Evolutionary conservation across 164 flowering plant genomes (phyloP), one percentile per base, ranked within the genome.

Genomic region (Piper longum): DNA sequence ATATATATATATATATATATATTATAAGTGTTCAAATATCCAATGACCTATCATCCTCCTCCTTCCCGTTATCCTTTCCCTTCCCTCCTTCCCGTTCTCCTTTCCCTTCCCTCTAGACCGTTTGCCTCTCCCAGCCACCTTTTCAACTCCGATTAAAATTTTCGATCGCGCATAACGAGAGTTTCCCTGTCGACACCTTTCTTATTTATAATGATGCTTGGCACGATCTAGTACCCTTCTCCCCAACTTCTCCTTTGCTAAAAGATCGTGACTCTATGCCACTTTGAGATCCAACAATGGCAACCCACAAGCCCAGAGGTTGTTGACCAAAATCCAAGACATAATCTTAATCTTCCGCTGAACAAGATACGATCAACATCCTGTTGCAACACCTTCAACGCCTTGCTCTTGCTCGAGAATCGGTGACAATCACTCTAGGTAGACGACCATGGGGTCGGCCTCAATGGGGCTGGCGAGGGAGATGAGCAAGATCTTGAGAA

Each of bases 291-390:
- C 52, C 3, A 48, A 48, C 4, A 12, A 86, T 85, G 95, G 80
- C 91, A 70, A 79, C 85, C 11, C 70, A 65, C 40, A 89, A 81
- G 57, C 86, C 89, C 36, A 80, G 16, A 70, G 85, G 54, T 70
- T 88, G 0, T 85, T 76, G 6, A 80, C 73, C 9, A 91, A 91
- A 64, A 70, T 87, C 43, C 97, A 95, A 75, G 99, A 95, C 68
- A 76, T 81, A 16, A 83, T 95, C 54, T 85, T 95, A 16, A 83
- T 95, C 54, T 85, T 95, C 99, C 89, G 74, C 91, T 97, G 44
- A 95, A 78, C 16, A 95, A 59, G 40, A 95, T 64, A 59, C 96
- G 60, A 60, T 95, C 99, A 79, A 91, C 77, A 56, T 84, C 48
- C 56, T 88, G 96, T 0, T 84, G 66, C 4, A 82, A 76, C 14